Conservation (phyloP, 192 early-diverging fungal species). For the Polychytrium aggregatum region DNA sequence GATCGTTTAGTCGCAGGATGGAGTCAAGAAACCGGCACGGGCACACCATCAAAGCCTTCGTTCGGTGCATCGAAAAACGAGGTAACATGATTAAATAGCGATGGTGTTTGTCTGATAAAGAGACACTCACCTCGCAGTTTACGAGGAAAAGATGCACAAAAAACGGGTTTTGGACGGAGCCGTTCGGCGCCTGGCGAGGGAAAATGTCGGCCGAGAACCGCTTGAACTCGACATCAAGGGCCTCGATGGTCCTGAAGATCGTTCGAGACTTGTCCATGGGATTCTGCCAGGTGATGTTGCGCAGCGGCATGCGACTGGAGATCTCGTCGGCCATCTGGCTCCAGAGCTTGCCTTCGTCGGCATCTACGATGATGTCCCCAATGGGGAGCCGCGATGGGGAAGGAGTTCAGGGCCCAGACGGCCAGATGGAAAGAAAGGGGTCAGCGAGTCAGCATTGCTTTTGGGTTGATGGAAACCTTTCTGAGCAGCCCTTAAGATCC, state of each 20-base stretch:
- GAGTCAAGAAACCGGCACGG: background rate
- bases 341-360: slow-evolving; percentile 35
- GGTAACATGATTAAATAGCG: background rate
- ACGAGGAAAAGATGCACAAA: slow-evolving; percentile 76
- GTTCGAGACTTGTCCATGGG: slow-evolving; percentile 18
- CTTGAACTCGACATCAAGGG: slow-evolving; percentile 28
- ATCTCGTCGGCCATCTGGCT: slow-evolving; percentile 53
- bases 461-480: no score
- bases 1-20: background rate
- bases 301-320: slow-evolving; percentile 57
- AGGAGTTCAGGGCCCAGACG: no score
- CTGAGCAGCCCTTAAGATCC: no score
- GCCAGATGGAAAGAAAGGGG: no score
- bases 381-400: no score
- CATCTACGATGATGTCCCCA: no score
- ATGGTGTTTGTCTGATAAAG: background rate
- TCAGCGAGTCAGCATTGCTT: no score
- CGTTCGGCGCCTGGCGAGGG: slow-evolving; percentile 26
- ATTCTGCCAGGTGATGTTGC: slow-evolving; percentile 66
- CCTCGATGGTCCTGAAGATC: slow-evolving; percentile 13
- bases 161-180: slow-evolving; percentile 28
- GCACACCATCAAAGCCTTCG: background rate
- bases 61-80: background rate
- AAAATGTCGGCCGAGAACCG: slow-evolving; percentile 32
- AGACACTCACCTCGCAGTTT: slow-evolving; percentile 52